Evolutionary conservation across 1,284 basidiomycete species (phyloP).

Genomic region (Papiliotrema terrestris): DNA sequence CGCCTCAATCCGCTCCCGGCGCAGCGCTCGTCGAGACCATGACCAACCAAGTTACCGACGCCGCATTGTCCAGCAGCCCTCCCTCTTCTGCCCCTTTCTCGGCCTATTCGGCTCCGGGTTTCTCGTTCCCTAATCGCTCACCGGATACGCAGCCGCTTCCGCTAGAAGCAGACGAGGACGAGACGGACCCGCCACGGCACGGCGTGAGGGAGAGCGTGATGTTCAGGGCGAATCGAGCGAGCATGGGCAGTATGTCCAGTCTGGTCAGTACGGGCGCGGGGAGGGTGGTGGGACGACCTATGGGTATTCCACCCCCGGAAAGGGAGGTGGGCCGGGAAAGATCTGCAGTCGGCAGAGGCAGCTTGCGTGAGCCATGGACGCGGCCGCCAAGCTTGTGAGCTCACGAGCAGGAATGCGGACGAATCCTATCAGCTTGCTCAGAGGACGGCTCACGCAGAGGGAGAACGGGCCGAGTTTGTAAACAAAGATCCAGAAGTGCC

Average conservation of each 20-base stretch:
- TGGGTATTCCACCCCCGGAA: slow-evolving; percentile 4
- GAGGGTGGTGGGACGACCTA: slow-evolving; percentile 1
- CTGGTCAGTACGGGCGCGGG: neutral
- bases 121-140: neutral
- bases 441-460: neutral
- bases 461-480: neutral
- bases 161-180: neutral
- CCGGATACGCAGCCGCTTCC: neutral
- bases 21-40: neutral
- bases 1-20: too few relatives aligned
- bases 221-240: neutral
- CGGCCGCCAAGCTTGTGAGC: neutral
- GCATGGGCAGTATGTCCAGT: neutral
- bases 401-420: neutral
- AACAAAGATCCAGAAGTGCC: too few relatives aligned
- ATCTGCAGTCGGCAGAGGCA: slow-evolving; percentile 1
- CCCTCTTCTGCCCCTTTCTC: neutral
- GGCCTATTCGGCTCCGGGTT: neutral
- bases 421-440: neutral
- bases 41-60: neutral
- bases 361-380: too few relatives aligned
- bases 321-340: slow-evolving; percentile 12
- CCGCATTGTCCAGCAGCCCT: neutral
- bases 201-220: neutral
- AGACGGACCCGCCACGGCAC: neutral